Conservation (phyloP, 495 filamentous ascomycete species). For the Emericellopsis terricola region DNA sequence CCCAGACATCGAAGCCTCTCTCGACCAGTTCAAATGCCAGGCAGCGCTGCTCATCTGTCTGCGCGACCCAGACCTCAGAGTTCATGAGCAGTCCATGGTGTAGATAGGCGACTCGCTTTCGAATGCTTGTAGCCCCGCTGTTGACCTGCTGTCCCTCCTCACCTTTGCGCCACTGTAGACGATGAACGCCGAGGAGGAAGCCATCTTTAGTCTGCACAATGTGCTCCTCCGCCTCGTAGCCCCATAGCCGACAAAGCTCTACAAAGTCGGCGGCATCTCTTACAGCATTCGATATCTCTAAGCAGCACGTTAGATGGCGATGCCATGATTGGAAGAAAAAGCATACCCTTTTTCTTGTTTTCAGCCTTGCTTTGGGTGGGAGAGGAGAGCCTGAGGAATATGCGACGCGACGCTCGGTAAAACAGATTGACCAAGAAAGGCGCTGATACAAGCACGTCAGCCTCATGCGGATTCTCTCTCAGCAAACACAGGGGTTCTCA, state of each 20-base stretch:
- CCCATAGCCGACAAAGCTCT: conserved; percentile 75
- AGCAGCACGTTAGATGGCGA: conserved; percentile 7
- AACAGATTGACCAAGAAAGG: conserved; percentile 61
- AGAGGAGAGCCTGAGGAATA: conserved; percentile 66
- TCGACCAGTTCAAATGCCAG: conserved; percentile 85
- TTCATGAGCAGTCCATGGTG: conserved; percentile 98
- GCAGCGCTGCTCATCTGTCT: conserved; percentile 69
- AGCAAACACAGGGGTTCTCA: too few species aligned
- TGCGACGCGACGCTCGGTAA: conserved; percentile 59
- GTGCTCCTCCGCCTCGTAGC: conserved; percentile 89
- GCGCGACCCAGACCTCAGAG: conserved; percentile 93
- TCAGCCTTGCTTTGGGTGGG: conserved; percentile 46
- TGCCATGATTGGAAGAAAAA: neutral
- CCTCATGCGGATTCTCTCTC: neutral
- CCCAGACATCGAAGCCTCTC: conserved; percentile 91
- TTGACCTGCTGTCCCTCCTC: conserved; percentile 64
- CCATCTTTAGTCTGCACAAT: conserved; percentile 88
- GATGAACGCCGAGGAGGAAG: conserved; percentile 81
- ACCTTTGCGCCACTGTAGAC: conserved; percentile 63
- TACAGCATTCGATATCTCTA: conserved; percentile 32
- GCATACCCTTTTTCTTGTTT: conserved; percentile 33
- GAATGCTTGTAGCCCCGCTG: conserved; percentile 43
- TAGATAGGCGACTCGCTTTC: conserved; percentile 81
- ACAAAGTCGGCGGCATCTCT: conserved; percentile 73
- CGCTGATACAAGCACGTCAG: conserved; percentile 25